Base-by-base conservation (phyloP, 495 filamentous ascomycete species). In the Hyaloscypha hepaticicola region DNA sequence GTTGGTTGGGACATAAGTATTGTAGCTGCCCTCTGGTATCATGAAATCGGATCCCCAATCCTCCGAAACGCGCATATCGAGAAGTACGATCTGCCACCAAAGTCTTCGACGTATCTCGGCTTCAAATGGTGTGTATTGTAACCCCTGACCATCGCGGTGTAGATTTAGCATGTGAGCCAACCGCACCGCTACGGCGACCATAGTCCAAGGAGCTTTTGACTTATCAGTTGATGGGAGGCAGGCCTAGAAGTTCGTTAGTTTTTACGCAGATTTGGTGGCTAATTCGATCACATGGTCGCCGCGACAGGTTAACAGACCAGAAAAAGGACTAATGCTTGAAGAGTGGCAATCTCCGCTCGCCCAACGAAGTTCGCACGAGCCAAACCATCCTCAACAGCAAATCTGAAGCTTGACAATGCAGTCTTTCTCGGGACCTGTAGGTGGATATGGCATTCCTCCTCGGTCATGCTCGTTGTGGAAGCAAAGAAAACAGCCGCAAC, bases 31-130 rank as follows among this genome's bases (percentile, higher is more conserved):
- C 49, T 88, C 87, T 28, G 84, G 73, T 21, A 96, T 87, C 19
- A 82, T 85, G 5, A 90, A 82, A 63, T 95, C 90, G 38, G 88
- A 89, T 0, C 92, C 93, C 70, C 93, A 88, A 61, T 93, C 91
- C 70, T 96, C 92, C 14, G 88, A 85, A 0, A 90, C 85, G 21
- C 90, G 82, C 4, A 86, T 76, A 73, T 96, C 92, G 55, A 96
- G 73, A 24, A 91, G 75, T 70, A 83, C 87, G 14, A 96, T 82
- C 31, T 88, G 85, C 86, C 90, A 93, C 87, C 92, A 96, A 3
- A 94, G 69, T 2, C 92, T 83, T 48, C 92, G 84, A 55, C 92
- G 85, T 83, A 93, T 90, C 72, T 96, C 92, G 1, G 86, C 83
- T 55, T 96, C 88, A 66, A 91, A 92, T 0, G 90, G 88, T 12